Evolutionary conservation across 2,329 filamentous ascomycete species (phyloP).

Genomic region (Penicillium paneum): DNA sequence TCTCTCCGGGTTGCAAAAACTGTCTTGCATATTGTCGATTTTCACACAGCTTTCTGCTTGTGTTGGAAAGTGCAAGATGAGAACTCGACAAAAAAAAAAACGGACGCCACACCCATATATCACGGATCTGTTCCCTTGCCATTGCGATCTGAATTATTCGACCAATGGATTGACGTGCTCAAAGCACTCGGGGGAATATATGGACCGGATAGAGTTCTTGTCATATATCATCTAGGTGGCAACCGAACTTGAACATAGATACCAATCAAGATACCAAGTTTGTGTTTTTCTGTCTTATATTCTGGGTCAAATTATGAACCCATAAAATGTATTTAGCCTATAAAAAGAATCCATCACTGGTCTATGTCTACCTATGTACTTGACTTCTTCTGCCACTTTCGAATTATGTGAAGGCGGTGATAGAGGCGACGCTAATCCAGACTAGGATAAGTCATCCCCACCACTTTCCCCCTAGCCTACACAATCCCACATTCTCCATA

Average conservation of each 20-base stretch:
- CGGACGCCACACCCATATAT: neutral
- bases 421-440: too few relatives aligned
- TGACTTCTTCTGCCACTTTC: too few relatives aligned
- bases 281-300: neutral
- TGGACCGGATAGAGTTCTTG: neutral
- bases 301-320: too few relatives aligned
- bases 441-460: neutral
- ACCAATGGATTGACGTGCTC: neutral
- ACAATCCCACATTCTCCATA: too few relatives aligned
- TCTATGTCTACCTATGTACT: neutral
- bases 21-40: neutral
- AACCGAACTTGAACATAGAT: constrained; percentile 2
- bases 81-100: neutral
- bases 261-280: constrained; percentile 8
- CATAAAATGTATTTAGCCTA: neutral
- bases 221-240: neutral
- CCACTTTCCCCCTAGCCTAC: too few relatives aligned
- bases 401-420: too few relatives aligned
- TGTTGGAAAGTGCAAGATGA: neutral
- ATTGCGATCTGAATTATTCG: neutral
- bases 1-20: neutral
- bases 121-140: neutral
- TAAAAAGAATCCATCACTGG: neutral
- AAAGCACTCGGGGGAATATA: neutral
- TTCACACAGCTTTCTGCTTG: neutral